Conservation (phyloP, 2,329 filamentous ascomycete genomes). For the Sporothrix protearum region DNA sequence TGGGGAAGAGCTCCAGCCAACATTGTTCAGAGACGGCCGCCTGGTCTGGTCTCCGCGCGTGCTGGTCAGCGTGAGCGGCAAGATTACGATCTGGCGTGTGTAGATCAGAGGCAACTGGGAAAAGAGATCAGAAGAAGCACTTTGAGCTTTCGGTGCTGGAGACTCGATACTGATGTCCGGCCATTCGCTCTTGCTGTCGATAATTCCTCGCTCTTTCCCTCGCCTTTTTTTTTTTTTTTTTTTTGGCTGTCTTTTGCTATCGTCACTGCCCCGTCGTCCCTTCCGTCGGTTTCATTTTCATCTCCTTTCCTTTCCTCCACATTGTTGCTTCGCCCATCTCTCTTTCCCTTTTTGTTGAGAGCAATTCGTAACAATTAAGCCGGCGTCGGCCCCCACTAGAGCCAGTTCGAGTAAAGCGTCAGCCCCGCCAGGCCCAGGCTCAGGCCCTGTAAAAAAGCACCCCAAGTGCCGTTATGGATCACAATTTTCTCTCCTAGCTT, state of each 20-base stretch:
- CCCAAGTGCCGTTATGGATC: not conserved
- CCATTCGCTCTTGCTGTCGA: not conserved
- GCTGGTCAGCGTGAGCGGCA: not conserved
- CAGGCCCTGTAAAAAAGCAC: not conserved
- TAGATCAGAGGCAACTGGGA: not conserved
- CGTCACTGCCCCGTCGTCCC: not conserved
- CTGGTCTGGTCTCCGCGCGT: not conserved
- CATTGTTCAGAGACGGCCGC: not conserved
- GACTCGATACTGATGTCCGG: not conserved
- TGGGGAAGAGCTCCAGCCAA: not conserved
- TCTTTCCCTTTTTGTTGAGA: conserved; percentile 11
- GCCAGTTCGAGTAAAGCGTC: not conserved
- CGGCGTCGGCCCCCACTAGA: not conserved
- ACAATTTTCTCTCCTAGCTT: not conserved
- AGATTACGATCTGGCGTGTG: not conserved
- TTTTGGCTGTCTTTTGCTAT: not conserved
- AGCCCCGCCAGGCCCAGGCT: not conserved
- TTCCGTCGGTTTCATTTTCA: not conserved
- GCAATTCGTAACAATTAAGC: not conserved
- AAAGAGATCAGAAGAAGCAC: not conserved
- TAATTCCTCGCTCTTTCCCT: not conserved
- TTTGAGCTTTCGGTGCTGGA: not conserved
- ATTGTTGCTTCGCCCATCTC: not conserved
- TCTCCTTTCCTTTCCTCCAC: not conserved
- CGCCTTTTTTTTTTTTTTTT: not conserved